A percentile compares a stretch with the other conserved stretches of the same genome.
Conservation (phyloP, 2,329 filamentous ascomycete species). For the Pseudogymnoascus sp. region DNA sequence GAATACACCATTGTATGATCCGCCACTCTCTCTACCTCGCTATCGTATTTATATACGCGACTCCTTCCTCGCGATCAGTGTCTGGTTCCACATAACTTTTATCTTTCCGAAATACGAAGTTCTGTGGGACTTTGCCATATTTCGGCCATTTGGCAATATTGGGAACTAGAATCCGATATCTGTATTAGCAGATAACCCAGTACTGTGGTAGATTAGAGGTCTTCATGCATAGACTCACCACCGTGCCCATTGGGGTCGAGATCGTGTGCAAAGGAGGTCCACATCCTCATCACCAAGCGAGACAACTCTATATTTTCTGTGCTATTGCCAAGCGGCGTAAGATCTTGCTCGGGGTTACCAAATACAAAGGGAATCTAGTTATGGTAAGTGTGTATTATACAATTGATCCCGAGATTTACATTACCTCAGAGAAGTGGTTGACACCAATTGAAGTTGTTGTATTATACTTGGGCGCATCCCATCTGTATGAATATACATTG, state of each 20-base stretch:
- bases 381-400: not conserved
- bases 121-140: constrained; percentile 33
- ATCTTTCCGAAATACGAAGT: constrained; percentile 9
- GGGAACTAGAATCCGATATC: not conserved
- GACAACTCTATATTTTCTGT: constrained; percentile 11
- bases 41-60: constrained; percentile 35
- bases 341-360: not conserved
- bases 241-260: constrained; percentile 18
- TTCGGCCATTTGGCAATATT: constrained; percentile 35
- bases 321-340: not conserved
- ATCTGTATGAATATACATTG: not conserved
- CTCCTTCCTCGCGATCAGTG: constrained; percentile 40
- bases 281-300: constrained; percentile 15
- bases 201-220: not conserved
- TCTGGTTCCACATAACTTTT: constrained; percentile 42
- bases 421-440: constrained; percentile 21
- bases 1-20: not conserved
- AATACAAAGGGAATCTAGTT: not conserved
- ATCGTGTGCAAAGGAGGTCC: constrained; percentile 16
- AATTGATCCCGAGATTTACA: not conserved
- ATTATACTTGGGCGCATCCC: constrained; percentile 6
- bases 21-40: not conserved
- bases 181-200: not conserved
- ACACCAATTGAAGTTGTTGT: constrained; percentile 1
- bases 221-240: not conserved